Conservation (phyloP, 768 basidiomycete genomes). For the Lentinula lateritia region DNA sequence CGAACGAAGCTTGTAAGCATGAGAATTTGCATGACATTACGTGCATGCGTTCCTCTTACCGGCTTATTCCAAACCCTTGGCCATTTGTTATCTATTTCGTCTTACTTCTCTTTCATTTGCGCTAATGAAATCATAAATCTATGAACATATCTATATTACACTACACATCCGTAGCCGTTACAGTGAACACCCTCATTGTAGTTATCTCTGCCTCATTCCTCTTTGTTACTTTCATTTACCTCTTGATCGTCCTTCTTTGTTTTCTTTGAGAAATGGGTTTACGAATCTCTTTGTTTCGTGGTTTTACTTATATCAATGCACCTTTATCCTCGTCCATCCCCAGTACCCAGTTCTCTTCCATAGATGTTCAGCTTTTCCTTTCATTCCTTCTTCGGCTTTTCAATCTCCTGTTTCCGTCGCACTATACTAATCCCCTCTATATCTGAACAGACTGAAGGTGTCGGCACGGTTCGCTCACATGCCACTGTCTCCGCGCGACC, state of each 20-base stretch:
- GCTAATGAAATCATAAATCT: background rate
- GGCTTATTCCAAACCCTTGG: background rate
- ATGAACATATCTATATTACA: background rate
- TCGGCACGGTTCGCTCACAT: constrained; percentile 71
- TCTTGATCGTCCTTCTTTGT: background rate
- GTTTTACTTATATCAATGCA: background rate
- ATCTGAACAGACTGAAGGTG: constrained; percentile 65
- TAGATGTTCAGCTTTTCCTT: background rate
- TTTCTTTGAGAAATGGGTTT: background rate
- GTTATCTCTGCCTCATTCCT: constrained; percentile 1
- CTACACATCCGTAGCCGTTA: background rate
- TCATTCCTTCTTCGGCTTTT: background rate
- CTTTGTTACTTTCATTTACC: background rate
- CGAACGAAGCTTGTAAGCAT: background rate
- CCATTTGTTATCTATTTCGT: background rate
- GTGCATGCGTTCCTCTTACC: background rate
- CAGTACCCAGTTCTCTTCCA: background rate
- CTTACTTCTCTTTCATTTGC: background rate
- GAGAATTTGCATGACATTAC: background rate
- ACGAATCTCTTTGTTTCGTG: background rate
- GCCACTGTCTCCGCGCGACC: constrained; percentile 17
- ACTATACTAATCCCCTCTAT: background rate
- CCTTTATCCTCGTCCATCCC: background rate
- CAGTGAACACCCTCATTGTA: background rate
- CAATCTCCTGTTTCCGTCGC: background rate